A percentile compares a stretch with the other conserved stretches of the same genome.
Evolutionary conservation across 1,284 basidiomycete species (phyloP).

Genomic region (Trichosporon ovoides): DNA sequence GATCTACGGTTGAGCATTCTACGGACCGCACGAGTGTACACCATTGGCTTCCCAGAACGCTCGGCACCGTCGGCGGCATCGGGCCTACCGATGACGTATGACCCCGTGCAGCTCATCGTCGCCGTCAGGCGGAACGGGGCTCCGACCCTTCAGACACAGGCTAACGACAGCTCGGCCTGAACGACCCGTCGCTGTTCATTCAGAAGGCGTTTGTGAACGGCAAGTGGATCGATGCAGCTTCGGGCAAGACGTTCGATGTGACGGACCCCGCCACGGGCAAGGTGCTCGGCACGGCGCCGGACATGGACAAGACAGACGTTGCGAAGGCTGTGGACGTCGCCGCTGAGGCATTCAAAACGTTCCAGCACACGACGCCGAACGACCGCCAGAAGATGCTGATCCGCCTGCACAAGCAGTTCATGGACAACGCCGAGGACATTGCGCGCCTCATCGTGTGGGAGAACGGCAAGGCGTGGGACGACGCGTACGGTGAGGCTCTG

Average conservation of each 20-base stretch:
- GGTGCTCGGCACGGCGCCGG: constrained; percentile 72
- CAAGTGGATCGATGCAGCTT: constrained; percentile 71
- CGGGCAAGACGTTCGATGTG: constrained; percentile 65
- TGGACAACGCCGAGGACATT: constrained; percentile 38
- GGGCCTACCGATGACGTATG: background rate
- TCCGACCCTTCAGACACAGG: background rate
- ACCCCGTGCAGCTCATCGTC: background rate
- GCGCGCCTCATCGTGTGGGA: constrained; percentile 55
- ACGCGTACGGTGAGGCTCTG: constrained; percentile 71
- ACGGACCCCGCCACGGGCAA: constrained; percentile 80
- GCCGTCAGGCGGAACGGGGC: background rate
- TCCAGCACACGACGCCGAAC: constrained; percentile 64
- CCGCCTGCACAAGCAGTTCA: constrained; percentile 33
- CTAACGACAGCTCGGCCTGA: constrained; percentile 52
- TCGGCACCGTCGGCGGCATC: background rate
- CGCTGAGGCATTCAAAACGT: constrained; percentile 66
- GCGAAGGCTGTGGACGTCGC: constrained; percentile 74
- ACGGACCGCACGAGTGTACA: background rate
- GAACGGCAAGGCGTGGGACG: constrained; percentile 81
- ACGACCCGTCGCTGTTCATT: constrained; percentile 68
- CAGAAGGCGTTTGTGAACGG: constrained; percentile 73
- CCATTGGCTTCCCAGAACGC: background rate
- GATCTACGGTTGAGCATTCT: background rate
- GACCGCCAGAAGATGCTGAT: constrained; percentile 33
- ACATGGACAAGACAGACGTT: constrained; percentile 77